Percentiles rank a stretch among this genome's conserved stretches.
Evolutionary conservation across 192 early-diverging fungal genomes (phyloP).

Genomic region (Funneliformis mosseae): DNA sequence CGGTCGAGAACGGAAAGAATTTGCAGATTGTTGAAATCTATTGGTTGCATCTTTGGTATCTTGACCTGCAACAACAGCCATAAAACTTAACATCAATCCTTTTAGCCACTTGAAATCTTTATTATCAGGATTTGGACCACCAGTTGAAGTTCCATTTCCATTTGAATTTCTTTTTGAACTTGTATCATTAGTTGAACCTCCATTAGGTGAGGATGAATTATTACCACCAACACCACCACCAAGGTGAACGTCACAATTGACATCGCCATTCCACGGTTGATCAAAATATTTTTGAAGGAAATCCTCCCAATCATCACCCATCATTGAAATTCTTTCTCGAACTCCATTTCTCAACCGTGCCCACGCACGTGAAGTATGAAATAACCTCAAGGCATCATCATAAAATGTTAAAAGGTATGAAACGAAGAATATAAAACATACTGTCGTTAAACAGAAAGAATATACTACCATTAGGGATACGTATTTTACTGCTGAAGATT

Average conservation of each 20-base stretch:
- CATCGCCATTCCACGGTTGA: slow-evolving; percentile 9
- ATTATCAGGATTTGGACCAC: too few species aligned
- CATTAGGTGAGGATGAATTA: not conserved
- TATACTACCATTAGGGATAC: slow-evolving; percentile 21
- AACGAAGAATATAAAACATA: slow-evolving; percentile 26
- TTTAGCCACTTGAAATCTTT: slow-evolving; percentile 27
- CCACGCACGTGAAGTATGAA: slow-evolving; percentile 28
- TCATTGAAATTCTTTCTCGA: slow-evolving; percentile 13
- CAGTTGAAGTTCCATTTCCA: not conserved
- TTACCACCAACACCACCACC: not conserved
- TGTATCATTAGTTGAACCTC: not conserved
- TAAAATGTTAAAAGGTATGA: slow-evolving; percentile 33
- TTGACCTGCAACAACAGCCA: slow-evolving; percentile 22
- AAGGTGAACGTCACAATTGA: slow-evolving; percentile 6
- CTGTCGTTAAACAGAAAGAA: slow-evolving; percentile 20
- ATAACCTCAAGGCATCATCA: slow-evolving; percentile 18
- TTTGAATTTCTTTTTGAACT: not conserved
- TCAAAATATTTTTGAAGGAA: slow-evolving; percentile 31
- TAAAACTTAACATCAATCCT: slow-evolving; percentile 19
- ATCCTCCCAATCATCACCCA: slow-evolving; percentile 32
- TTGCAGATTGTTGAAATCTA: slow-evolving; percentile 25
- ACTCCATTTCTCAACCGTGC: slow-evolving; percentile 14
- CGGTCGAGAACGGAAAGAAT: not conserved
- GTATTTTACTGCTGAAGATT: slow-evolving; percentile 17
- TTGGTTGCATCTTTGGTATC: not conserved